Base-by-base conservation (phyloP, 2,329 filamentous ascomycete genomes). In the Aspergillus carbonarius region DNA sequence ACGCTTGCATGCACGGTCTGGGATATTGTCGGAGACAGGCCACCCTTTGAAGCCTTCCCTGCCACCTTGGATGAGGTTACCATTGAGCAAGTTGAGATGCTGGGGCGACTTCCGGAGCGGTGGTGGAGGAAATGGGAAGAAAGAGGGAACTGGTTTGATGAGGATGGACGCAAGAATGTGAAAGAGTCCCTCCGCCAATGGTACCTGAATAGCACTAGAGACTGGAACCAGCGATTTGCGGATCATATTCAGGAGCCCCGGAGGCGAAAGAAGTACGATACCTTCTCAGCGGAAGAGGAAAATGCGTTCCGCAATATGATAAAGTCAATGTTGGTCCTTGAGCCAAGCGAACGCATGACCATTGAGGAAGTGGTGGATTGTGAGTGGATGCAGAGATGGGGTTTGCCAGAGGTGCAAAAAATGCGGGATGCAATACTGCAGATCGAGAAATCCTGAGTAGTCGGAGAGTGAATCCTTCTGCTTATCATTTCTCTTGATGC, bases 1-100 rank as follows among this genome's bases (percentile, higher is more conserved):
- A 64, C 56, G 6, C 55, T 65, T 15, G 68, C 65, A 1, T 78
- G 73, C 55, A 60, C 66, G 0, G 70, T 77, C 13, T 78, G 69
- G 62, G 68, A 64, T 37, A 61, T 77, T 5, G 53, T 78, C n/a
- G 68, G 63, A 1, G 52, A 60, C 8, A 57, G 63, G 30, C 50
- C 65, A 8, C 63, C 69, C n/a, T 66, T 72, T 42, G 67, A 66
- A 18, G 60, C 63, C 0, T 64, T 67, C 8, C 40, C 66, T 5
- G 54, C 60, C 15, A 57, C 58, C 1, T 46, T 53, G 13, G 70
- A 73, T 47, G 62, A 65, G 27, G 60, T 69, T 9, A 68, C 63
- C 3, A 58, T 55, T 17, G 60, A 71, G 27, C 66, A 70, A 39
- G 63, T 73, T 12, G 64, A 71, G 52, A 60, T 61, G 10, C 61